Conservation (phyloP, 495 filamentous ascomycete species). For the Trichoderma gamsii region DNA sequence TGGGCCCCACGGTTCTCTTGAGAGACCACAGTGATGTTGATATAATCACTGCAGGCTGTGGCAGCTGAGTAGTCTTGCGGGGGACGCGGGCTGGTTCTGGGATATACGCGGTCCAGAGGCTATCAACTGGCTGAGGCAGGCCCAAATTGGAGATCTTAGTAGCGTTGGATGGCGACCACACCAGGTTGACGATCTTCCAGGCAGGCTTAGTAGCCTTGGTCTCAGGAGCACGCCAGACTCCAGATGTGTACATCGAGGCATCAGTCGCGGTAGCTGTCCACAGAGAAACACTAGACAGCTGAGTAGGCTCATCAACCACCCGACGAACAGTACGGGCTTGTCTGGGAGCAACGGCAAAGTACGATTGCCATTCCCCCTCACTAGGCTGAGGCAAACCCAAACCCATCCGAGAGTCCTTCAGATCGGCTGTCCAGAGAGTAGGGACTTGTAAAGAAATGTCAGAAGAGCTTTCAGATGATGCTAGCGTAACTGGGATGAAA, state of each 20-base stretch:
- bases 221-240: neutral
- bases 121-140: neutral
- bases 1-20: neutral
- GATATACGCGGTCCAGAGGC: neutral
- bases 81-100: neutral
- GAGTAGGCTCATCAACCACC: conserved; percentile 22
- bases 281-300: conserved; percentile 15
- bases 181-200: neutral
- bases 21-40: neutral
- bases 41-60: neutral
- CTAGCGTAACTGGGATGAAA: neutral
- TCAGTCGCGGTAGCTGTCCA: neutral
- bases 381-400: conserved; percentile 17
- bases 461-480: neutral
- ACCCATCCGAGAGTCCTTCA: neutral
- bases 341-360: neutral
- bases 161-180: neutral
- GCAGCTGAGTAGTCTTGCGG: neutral
- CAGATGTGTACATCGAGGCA: neutral
- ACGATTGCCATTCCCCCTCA: conserved; percentile 12
- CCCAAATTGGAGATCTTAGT: neutral
- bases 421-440: neutral
- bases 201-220: neutral
- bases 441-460: neutral
- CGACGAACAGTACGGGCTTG: conserved; percentile 10